Conservation (phyloP, 1,284 basidiomycete genomes). For the Trichosporon sp. region DNA sequence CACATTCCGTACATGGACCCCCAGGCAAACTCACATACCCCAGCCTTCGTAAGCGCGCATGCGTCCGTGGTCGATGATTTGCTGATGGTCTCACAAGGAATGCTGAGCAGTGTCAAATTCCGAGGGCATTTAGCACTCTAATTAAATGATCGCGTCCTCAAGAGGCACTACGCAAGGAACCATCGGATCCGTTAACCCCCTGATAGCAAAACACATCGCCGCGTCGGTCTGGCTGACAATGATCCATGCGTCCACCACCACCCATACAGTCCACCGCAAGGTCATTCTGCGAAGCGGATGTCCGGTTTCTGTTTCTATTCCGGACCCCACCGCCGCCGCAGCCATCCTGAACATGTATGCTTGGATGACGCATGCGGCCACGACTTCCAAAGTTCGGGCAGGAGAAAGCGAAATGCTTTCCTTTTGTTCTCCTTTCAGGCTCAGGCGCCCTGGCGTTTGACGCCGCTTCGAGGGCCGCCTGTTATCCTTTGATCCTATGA, state of each 20-base stretch:
- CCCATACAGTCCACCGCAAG: too few species aligned
- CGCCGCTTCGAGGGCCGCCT: too few species aligned
- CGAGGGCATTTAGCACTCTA: neutral
- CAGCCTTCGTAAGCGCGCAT: neutral
- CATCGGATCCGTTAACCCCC: neutral
- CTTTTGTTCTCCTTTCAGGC: neutral
- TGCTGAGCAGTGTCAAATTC: neutral
- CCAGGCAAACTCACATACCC: neutral
- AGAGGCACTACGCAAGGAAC: neutral
- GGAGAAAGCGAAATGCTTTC: too few species aligned
- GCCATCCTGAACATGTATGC: too few species aligned
- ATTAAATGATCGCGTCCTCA: neutral
- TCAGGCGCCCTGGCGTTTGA: neutral
- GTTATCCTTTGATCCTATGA: neutral
- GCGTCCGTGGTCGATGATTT: neutral
- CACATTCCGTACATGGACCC: neutral
- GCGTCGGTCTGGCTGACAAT: neutral
- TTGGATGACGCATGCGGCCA: too few species aligned
- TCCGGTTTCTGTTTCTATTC: too few species aligned
- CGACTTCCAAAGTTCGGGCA: too few species aligned
- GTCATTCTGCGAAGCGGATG: too few species aligned
- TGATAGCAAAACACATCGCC: neutral
- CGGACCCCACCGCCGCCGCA: too few species aligned
- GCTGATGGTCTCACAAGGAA: neutral
- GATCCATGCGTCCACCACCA: too few species aligned